phyloP scores from a whole-genome alignment of 306 rosid genomes.

The Sindora glabra region DNA sequence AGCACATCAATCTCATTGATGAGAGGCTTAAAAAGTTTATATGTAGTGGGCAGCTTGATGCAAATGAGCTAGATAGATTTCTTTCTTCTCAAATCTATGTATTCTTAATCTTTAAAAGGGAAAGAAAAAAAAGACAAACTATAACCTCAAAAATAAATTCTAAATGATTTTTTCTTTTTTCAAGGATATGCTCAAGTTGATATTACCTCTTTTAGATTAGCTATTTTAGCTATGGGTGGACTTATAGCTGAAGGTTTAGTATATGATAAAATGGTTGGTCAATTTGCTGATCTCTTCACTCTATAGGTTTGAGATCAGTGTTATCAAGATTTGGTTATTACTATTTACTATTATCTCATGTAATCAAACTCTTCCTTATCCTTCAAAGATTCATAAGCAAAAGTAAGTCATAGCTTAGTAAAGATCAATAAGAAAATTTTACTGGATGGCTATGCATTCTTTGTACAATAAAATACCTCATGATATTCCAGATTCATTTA shows the following conservation, averaged over 20 bases:
- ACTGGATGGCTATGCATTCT: conserved; percentile 90
- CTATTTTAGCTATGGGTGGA: conserved; percentile 93
- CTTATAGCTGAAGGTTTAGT: conserved; percentile 81
- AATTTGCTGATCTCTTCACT: conserved; percentile 69
- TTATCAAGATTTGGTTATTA: neutral
- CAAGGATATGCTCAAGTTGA: neutral
- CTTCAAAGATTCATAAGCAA: conserved; percentile 78
- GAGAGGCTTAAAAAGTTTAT: conserved; percentile 73
- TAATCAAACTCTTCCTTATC: neutral
- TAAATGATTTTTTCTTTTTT: neutral
- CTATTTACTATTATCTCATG: neutral
- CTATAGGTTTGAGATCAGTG: conserved; percentile 39
- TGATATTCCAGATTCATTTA: neutral
- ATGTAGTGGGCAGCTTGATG: conserved; percentile 85
- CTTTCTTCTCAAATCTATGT: neutral
- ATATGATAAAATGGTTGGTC: conserved; percentile 88
- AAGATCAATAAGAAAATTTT: conserved; percentile 92
- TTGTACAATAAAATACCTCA: neutral
- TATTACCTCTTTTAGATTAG: conserved; percentile 40
- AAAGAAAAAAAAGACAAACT: neutral
- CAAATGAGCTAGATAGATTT: conserved; percentile 76
- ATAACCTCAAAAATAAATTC: conserved; percentile 6
- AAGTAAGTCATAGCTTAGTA: conserved; percentile 73
- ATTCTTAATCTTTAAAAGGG: neutral
- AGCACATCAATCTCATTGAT: conserved; percentile 88